These are phyloP conservation scores for Beta vulgaris DNA, from an alignment of 148 eudicot genomes.

Conservation along the genomic window DNA sequence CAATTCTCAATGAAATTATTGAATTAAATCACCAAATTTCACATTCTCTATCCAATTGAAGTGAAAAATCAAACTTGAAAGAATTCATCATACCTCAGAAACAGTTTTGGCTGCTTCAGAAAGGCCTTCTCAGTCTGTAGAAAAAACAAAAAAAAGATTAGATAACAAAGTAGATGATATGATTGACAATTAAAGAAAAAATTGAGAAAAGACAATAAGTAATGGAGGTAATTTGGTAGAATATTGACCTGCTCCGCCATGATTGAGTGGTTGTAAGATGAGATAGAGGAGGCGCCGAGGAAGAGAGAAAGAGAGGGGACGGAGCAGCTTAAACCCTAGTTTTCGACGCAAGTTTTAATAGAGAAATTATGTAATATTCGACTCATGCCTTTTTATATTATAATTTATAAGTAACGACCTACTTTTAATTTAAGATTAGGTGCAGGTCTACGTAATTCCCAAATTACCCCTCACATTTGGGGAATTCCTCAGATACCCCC, in stretches of 20 bases:
- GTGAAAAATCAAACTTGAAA: too few relatives aligned
- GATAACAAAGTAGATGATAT: neutral
- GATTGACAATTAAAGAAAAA: too few relatives aligned
- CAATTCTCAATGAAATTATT: neutral
- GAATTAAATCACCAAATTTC: too few relatives aligned
- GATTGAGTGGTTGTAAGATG: slow-evolving; percentile 19
- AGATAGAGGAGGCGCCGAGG: slow-evolving; percentile 1
- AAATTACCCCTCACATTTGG: too few relatives aligned
- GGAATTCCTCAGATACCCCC: too few relatives aligned
- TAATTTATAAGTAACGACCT: too few relatives aligned
- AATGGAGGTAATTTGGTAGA: neutral
- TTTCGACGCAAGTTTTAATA: neutral
- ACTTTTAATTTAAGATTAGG: too few relatives aligned
- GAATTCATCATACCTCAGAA: slow-evolving; percentile 39
- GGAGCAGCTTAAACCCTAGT: neutral
- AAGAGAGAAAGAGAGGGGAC: neutral
- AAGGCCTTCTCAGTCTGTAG: slow-evolving; percentile 48
- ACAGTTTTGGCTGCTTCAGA: slow-evolving; percentile 49
- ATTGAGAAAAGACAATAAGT: neutral
- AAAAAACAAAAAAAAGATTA: neutral
- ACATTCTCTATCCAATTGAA: too few relatives aligned
- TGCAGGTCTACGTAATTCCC: too few relatives aligned
- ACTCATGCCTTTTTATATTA: neutral
- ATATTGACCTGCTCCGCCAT: slow-evolving; percentile 45
- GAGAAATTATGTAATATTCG: neutral